Base-by-base conservation (phyloP, 164 flowering plant species). In the Berberis vulgaris region DNA sequence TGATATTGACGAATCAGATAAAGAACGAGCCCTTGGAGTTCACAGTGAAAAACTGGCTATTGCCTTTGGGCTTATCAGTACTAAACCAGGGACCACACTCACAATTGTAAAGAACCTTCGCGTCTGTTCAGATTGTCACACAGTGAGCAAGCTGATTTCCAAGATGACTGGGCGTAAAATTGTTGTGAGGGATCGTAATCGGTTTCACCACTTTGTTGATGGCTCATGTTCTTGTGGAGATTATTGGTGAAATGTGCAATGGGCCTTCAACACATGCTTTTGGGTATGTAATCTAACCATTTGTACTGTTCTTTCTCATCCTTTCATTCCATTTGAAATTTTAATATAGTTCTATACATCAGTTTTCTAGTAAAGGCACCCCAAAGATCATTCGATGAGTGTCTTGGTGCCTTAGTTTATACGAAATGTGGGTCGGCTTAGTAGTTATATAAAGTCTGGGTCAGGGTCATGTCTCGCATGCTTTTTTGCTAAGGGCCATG, bases 41-140 rank as follows among this genome's bases (percentile, higher is more conserved):
- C 79, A 79, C 45, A 79, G 80, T 59, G 80, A 78, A 70, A 78
- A 67, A 71, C 77, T 81, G 42, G 84, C 80, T 2, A 64, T 78
- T 13, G 70, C 76, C 44, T 81, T 66, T 57, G 80, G 82, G 5
- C 60, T 79, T 7, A 79, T 81, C 46, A 72, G 79, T 11, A 81
- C 80, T 45, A 66, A 73, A 62, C 72, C 73, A 43, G 46, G 57
- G 9, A 72, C 69, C 9, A 45, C 74, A 43, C 49, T 80, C 54
- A 72, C 71, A 59, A 70, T 81, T 43, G 69, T 71, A 64, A 79
- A 77, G 49, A 81, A 81, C 54, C 49, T 77, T 8, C 67, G 82
- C 60, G 78, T 74, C 3, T 77, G 81, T 47, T 46, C 66, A 63
- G 81, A 81, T 41, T 79, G 81, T 59, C 82, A 79, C 65, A 61